Base-by-base conservation (phyloP, 805 yeast genomes). In the Kazachstania martiniae region DNA sequence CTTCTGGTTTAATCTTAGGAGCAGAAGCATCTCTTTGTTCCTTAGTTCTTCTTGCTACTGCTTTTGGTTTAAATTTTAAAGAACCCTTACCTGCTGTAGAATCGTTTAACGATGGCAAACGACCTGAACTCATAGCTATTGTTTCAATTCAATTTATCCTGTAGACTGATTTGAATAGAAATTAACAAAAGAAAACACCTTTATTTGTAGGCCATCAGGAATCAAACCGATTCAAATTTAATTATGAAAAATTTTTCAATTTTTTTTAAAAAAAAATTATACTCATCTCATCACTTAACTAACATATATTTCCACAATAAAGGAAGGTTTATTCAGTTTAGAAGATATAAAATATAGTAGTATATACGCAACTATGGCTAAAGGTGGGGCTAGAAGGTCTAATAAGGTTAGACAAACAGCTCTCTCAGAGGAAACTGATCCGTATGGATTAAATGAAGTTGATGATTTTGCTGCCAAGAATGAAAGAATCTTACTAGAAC, bases 11-110 rank as follows among this genome's bases (percentile, higher is more conserved):
- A 37, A 66, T 59, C 41, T 64, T 68, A 4, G 86, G 85, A 0
- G 86, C 87, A 34, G 72, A 70, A 18, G 81, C 75, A 15, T 75
- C 94, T 53, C 95, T 65, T 44, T 85, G 95, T 44, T 82, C 87
- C 44, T 83, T 78, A 8, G 85, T 62, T 51, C 84, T 74, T 57
- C 96, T 66, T 0, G 86, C 86, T 27, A 87, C 94, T 2, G 68
- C 77, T 55, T 87, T 87, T 2, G 96, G 96, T 55, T 77, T 75
- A 59, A 87, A 87, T 55, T 79, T 78, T 38, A 80, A 59, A 2
- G 73, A 64, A 6, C 82, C 70, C 44, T 73, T 49, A 18, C 33
- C 27, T 18, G 16, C 35, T 12, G 36, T n/a, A 19, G 33, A 28
- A 18, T 36, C 43, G 13, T 36, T 51, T 27, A 57, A 38, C n/a